phyloP scores from a whole-genome alignment of 164 flowering plant genomes.

The Piper longum region DNA sequence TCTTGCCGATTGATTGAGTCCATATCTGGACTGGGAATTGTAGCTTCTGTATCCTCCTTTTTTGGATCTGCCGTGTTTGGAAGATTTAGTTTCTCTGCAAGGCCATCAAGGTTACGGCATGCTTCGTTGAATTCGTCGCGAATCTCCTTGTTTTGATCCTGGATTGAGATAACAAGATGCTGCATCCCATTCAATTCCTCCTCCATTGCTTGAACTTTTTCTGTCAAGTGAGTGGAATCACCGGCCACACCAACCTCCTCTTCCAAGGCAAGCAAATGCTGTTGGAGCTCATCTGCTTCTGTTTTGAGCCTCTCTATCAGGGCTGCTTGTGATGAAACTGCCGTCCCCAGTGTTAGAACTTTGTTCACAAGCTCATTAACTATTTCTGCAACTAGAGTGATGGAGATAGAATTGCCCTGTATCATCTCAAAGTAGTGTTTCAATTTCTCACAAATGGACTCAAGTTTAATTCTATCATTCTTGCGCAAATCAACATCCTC shows the following conservation, averaged over 20 bases:
- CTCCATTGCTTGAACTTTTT: constrained; percentile 34
- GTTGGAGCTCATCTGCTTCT: constrained; percentile 55
- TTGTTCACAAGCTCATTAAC: constrained; percentile 72
- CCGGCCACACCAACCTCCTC: constrained; percentile 18
- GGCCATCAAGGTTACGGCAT: constrained; percentile 26
- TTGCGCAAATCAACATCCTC: constrained; percentile 9
- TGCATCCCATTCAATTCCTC: constrained; percentile 30
- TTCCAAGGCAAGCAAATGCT: constrained; percentile 43
- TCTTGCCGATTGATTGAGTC: constrained; percentile 9
- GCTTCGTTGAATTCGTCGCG: constrained; percentile 34
- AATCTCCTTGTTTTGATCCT: constrained; percentile 25
- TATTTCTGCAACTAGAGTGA: constrained; percentile 61
- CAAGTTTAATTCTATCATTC: constrained; percentile 13
- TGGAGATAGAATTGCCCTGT: constrained; percentile 19
- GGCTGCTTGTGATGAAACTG: constrained; percentile 58
- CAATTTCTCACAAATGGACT: constrained; percentile 21
- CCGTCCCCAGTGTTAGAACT: constrained; percentile 45
- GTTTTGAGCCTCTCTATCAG: constrained; percentile 41
- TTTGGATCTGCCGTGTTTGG: constrained; percentile 18
- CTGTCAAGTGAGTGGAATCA: constrained; percentile 14
- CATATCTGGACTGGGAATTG: constrained; percentile 11
- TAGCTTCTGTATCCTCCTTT: constrained; percentile 7
- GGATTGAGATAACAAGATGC: constrained; percentile 21
- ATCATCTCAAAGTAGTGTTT: constrained; percentile 25
- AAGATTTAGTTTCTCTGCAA: constrained; percentile 26